Conservation (phyloP, 2,329 filamentous ascomycete species). For the Setomelanomma holmii region DNA sequence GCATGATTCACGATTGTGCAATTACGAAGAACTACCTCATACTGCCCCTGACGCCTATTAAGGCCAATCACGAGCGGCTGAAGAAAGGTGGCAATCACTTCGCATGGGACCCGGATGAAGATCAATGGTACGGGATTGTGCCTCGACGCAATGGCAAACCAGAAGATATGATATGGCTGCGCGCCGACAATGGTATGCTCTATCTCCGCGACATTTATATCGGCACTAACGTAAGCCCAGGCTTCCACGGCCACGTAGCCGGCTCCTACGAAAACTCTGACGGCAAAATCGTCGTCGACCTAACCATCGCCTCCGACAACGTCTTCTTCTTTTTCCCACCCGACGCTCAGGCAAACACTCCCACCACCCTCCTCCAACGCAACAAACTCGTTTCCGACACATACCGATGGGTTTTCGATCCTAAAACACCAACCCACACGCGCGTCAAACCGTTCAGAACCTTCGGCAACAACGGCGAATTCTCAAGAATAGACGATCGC, state of each 20-base stretch:
- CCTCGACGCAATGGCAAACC: slow-evolving; percentile 58
- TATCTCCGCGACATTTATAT: neutral
- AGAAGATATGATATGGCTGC: slow-evolving; percentile 62
- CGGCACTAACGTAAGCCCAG: slow-evolving; percentile 13
- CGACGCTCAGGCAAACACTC: slow-evolving; percentile 36
- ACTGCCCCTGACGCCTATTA: slow-evolving; percentile 49
- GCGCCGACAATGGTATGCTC: slow-evolving; percentile 57
- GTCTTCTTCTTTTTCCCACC: slow-evolving; percentile 54
- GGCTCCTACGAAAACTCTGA: slow-evolving; percentile 51
- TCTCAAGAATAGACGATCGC: slow-evolving; percentile 56
- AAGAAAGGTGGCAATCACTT: slow-evolving; percentile 51
- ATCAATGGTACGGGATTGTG: slow-evolving; percentile 64
- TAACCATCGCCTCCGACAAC: slow-evolving; percentile 51
- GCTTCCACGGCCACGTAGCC: slow-evolving; percentile 53
- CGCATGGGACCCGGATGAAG: slow-evolving; percentile 57
- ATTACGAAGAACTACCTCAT: slow-evolving; percentile 51
- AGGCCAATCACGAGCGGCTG: slow-evolving; percentile 44
- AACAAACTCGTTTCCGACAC: slow-evolving; percentile 50
- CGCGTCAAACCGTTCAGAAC: slow-evolving; percentile 39
- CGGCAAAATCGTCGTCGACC: slow-evolving; percentile 49
- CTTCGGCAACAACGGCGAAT: slow-evolving; percentile 52
- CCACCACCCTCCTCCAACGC: slow-evolving; percentile 47
- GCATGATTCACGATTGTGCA: slow-evolving; percentile 51
- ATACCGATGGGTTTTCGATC: slow-evolving; percentile 53
- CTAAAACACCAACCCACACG: slow-evolving; percentile 33